Evolutionary conservation across 345 rosid species (phyloP).

Genomic region (Hibiscus tridactylites): DNA sequence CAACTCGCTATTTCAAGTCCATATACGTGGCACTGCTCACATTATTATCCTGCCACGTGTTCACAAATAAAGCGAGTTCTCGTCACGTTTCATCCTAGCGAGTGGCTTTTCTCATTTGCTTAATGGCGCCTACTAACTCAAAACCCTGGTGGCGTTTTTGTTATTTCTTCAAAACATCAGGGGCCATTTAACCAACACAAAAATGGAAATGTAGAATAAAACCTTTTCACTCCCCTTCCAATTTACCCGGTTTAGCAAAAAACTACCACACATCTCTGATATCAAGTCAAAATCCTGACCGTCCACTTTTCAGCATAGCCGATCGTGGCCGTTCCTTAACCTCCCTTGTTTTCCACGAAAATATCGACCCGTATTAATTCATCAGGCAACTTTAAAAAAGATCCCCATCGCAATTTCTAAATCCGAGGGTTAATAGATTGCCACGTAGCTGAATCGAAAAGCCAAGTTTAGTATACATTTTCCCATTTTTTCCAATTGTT

Average conservation of each 20-base stretch:
- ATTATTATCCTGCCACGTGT: too few species aligned
- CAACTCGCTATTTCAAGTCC: too few species aligned
- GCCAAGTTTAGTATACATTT: neutral
- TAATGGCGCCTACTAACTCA: too few species aligned
- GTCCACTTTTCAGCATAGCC: neutral
- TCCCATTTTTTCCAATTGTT: neutral
- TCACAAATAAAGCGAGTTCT: too few species aligned
- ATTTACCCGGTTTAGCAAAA: conserved; percentile 10
- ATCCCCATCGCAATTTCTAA: neutral
- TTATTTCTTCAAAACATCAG: too few species aligned
- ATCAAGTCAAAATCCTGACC: neutral
- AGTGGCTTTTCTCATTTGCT: too few species aligned
- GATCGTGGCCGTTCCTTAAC: neutral
- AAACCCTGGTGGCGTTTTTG: too few species aligned
- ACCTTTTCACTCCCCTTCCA: neutral
- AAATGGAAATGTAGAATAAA: too few species aligned
- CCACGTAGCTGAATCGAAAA: neutral
- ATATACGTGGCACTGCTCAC: too few species aligned
- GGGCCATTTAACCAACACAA: too few species aligned
- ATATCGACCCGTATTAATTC: conserved; percentile 1
- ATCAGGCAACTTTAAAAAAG: neutral
- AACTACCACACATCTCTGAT: neutral
- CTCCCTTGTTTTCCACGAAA: neutral
- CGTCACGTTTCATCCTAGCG: too few species aligned
- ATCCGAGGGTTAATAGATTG: neutral